Conservation (phyloP, 805 yeast species). For the Schizosaccharomyces japonicus region DNA sequence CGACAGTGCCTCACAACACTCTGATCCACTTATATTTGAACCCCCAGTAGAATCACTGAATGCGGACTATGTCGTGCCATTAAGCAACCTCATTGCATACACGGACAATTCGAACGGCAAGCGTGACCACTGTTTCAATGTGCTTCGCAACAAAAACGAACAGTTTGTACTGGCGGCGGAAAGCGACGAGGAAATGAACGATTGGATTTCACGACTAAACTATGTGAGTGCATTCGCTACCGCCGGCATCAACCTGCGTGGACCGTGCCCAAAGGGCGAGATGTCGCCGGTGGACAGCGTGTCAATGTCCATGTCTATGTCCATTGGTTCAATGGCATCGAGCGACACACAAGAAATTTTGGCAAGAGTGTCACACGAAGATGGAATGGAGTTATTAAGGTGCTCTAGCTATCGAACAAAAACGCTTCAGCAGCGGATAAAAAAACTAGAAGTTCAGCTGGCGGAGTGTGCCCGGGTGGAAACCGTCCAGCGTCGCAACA, state of each 20-base stretch:
- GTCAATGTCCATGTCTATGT: too few relatives aligned
- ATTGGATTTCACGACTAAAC: conserved; percentile 38
- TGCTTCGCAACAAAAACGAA: conserved; percentile 15
- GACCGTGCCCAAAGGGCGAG: conserved; percentile 5
- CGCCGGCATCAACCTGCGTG: conserved; percentile 13
- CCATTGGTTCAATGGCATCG: too few relatives aligned
- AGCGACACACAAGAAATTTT: conserved; percentile 6
- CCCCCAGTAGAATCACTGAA: conserved; percentile 19
- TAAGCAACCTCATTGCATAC: conserved; percentile 22
- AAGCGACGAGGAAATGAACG: conserved; percentile 24
- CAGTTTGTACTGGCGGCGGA: conserved; percentile 22
- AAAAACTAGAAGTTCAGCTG: background rate
- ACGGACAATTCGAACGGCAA: conserved; percentile 9
- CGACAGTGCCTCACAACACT: background rate
- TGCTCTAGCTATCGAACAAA: conserved; percentile 17
- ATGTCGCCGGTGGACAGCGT: too few relatives aligned
- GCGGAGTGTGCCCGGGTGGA: background rate
- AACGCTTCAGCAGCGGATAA: conserved; percentile 8
- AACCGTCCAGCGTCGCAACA: background rate
- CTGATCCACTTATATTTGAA: conserved; percentile 9
- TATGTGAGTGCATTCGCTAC: conserved; percentile 26
- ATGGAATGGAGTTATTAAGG: conserved; percentile 13
- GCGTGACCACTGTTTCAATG: conserved; percentile 13
- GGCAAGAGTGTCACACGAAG: background rate
- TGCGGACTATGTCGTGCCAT: conserved; percentile 17